phyloP scores from a whole-genome alignment of 495 filamentous ascomycete species.

The Trichocladium uniseriatum region DNA sequence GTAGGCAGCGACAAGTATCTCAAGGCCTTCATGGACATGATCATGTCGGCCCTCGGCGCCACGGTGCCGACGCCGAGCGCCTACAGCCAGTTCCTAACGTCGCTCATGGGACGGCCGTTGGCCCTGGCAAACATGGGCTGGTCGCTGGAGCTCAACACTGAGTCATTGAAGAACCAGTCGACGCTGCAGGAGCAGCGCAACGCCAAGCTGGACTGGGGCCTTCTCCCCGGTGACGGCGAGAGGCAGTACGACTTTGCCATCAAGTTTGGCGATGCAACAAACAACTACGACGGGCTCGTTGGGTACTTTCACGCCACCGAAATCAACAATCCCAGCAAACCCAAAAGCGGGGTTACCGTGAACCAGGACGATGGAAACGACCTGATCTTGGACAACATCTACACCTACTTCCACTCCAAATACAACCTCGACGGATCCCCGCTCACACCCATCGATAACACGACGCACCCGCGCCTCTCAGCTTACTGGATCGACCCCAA shows the following conservation, averaged over 20 bases:
- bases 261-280: slow-evolving; percentile 34
- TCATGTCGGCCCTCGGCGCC: slow-evolving; percentile 18
- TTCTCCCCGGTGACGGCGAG: not conserved
- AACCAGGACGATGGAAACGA: slow-evolving; percentile 3
- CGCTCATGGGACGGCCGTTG: slow-evolving; percentile 39
- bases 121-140: slow-evolving; percentile 40
- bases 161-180: slow-evolving; percentile 9
- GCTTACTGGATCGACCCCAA: not conserved
- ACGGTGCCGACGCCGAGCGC: slow-evolving; percentile 22
- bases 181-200: not conserved
- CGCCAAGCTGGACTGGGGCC: not conserved
- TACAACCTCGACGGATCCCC: slow-evolving; percentile 4
- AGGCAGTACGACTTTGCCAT: slow-evolving; percentile 31
- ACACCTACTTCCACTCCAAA: slow-evolving; percentile 23
- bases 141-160: slow-evolving; percentile 36
- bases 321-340: too few species aligned
- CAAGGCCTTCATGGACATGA: slow-evolving; percentile 29
- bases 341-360: not conserved
- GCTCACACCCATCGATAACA: not conserved
- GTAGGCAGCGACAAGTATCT: slow-evolving; percentile 25
- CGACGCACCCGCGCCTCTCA: slow-evolving; percentile 18
- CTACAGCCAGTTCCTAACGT: slow-evolving; percentile 30
- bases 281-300: slow-evolving; percentile 34
- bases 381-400: slow-evolving; percentile 24
- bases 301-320: too few species aligned